Evolutionary conservation across 345 rosid genomes (phyloP).

Genomic region (Dipteronia dyeriana): DNA sequence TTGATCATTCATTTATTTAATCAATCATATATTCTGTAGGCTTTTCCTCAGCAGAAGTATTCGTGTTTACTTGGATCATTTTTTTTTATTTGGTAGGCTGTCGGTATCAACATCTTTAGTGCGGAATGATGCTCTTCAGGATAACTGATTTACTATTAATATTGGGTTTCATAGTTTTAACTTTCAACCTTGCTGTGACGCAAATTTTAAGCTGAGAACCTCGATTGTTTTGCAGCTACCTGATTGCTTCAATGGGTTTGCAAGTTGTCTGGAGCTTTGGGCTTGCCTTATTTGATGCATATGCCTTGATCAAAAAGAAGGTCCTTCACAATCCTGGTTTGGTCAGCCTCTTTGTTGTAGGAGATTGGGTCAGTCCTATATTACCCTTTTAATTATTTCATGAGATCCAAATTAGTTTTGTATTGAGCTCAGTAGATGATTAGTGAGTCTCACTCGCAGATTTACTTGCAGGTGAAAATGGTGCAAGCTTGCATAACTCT

Average conservation of each 20-base stretch:
- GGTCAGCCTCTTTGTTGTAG: conserved; percentile 81
- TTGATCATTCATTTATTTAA: not conserved
- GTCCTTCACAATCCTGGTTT: conserved; percentile 50
- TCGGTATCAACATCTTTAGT: conserved; percentile 2
- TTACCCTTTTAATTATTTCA: conserved; percentile 9
- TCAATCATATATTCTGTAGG: conserved; percentile 5
- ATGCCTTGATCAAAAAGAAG: conserved; percentile 59
- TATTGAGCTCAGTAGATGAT: too few species aligned
- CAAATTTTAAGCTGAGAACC: not conserved
- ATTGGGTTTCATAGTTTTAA: not conserved
- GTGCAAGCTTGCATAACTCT: too few species aligned
- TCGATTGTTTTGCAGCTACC: conserved; percentile 52
- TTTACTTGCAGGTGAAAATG: too few species aligned
- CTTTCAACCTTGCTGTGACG: not conserved
- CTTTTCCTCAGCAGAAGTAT: not conserved
- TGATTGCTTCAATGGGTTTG: conserved; percentile 89
- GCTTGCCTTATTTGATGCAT: conserved; percentile 62
- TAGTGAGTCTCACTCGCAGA: too few species aligned
- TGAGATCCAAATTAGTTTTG: not conserved
- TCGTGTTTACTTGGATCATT: not conserved
- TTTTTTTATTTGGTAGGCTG: not conserved
- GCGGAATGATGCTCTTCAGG: not conserved
- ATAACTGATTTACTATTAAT: not conserved
- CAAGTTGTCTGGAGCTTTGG: conserved; percentile 85
- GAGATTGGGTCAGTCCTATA: conserved; percentile 70